Base-by-base conservation (phyloP, 768 basidiomycete species). In the Phallus indusiatus region DNA sequence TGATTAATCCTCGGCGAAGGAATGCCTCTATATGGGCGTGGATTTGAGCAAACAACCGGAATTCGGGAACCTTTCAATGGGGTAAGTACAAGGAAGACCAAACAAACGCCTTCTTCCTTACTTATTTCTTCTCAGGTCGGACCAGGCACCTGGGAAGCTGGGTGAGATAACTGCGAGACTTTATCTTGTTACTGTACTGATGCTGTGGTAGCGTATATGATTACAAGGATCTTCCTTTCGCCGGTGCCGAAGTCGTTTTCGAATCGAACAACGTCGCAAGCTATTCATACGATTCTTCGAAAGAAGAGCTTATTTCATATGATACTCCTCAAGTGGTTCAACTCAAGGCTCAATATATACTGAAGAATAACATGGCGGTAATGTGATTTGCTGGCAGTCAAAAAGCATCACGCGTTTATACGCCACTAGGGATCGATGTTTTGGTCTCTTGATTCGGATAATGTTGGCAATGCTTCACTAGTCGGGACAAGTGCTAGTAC, bases 11-110 rank as follows among this genome's bases (percentile, higher is more conserved):
- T 14, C 5, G 2, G 3, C 3, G 22, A 24, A 71, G 84, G 88
- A 55, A 85, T 91, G 67, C 90, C 90, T 3, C 74, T 90, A 3
- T 93, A 91, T 65, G 90, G 89, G 0, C 83, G 84, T 64, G 82
- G 84, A 1, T 93, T 91, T 66, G 83, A 87, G 66, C 72, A 80
- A 34, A 91, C 89, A 0, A 65, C 68, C 36, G 85, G 86, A 6
- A 74, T 90, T 60, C 87, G 88, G 5, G 71, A 77, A 46, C 68
- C 88, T 3, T 93, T 84, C 73, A 80, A 67, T 28, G 88, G 88
- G 14, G 83, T 86, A 67, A 67, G 78, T 6, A 50, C 34, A 47
- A 61, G 61, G 6, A 46, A 46, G 22, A 17, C 20, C 34, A 36
- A 36, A 59, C 51, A n/a, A n/a, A 20, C 28, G 24, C 59, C 17